A percentile compares a stretch with the other conserved stretches of the same genome.
These are phyloP conservation scores for Filobasidium uniguttulatum DNA, from an alignment of 1,284 basidiomycete species.

Conservation along the genomic window DNA sequence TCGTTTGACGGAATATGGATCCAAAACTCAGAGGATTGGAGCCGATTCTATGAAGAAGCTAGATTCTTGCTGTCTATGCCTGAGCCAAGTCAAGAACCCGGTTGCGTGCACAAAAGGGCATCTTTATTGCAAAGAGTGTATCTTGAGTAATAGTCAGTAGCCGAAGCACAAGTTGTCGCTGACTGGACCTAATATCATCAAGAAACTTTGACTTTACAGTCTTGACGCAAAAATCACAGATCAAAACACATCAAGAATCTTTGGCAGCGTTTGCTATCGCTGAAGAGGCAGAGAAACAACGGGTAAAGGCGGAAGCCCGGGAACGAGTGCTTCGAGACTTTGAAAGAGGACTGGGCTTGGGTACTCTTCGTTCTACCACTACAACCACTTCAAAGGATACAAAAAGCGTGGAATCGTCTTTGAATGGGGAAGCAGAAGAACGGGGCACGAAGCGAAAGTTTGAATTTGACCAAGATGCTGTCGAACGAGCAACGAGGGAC, in stretches of 20 bases:
- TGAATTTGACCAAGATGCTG: constrained; percentile 53
- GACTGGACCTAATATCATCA: constrained; percentile 19
- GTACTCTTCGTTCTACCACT: constrained; percentile 1
- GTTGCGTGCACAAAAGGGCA: constrained; percentile 72
- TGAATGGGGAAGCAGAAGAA: constrained; percentile 24
- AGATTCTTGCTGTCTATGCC: constrained; percentile 71
- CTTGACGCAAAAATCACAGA: constrained; percentile 75
- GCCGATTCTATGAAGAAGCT: constrained; percentile 79
- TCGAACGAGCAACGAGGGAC: constrained; percentile 56
- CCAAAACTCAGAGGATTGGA: constrained; percentile 54
- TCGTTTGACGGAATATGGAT: constrained; percentile 26
- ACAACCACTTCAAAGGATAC: background rate
- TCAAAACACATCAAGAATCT: constrained; percentile 66
- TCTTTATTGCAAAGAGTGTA: constrained; percentile 74
- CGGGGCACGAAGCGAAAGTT: constrained; percentile 60
- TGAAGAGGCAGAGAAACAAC: constrained; percentile 54
- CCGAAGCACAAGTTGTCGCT: too few relatives aligned
- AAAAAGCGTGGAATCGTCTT: constrained; percentile 10
- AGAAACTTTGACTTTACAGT: constrained; percentile 20
- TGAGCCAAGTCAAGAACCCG: constrained; percentile 63
- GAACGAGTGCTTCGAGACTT: constrained; percentile 75
- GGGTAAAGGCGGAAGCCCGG: constrained; percentile 55
- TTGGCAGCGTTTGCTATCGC: constrained; percentile 59
- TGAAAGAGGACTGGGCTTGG: constrained; percentile 56
- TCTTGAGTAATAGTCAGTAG: constrained; percentile 28